phyloP scores from a whole-genome alignment of 176 grass and related monocot species.

The Elaeis guineensis region DNA sequence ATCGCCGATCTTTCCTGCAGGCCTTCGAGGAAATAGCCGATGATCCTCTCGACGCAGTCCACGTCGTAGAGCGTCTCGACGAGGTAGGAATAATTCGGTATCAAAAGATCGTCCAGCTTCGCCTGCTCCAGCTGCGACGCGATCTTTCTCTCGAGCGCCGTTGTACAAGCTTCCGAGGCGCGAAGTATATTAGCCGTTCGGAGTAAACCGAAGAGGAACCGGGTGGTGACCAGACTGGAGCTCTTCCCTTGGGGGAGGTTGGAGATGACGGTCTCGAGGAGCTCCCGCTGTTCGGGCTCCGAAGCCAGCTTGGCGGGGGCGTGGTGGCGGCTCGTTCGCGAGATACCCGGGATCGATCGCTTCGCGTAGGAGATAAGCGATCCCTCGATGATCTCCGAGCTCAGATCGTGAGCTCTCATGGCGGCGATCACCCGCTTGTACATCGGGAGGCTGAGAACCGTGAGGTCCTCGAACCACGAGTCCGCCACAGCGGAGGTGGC shows the following conservation, averaged over 20 bases:
- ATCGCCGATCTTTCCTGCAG: slow-evolving; percentile 13
- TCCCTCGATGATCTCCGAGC: slow-evolving; percentile 61
- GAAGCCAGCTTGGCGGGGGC: slow-evolving; percentile 7
- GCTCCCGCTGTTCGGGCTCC: slow-evolving; percentile 63
- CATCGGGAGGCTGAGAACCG: slow-evolving; percentile 44
- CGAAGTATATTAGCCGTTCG: slow-evolving; percentile 78
- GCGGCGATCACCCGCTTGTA: slow-evolving; percentile 73
- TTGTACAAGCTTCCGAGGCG: slow-evolving; percentile 54
- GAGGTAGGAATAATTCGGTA: slow-evolving; percentile 93
- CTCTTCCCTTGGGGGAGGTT: slow-evolving; percentile 74
- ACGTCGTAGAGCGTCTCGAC: slow-evolving; percentile 99
- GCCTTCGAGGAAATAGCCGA: slow-evolving; percentile 56
- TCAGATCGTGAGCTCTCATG: slow-evolving; percentile 65
- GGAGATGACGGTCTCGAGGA: slow-evolving; percentile 78
- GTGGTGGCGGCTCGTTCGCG: slow-evolving; percentile 45
- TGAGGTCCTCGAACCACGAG: slow-evolving; percentile 81
- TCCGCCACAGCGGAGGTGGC: slow-evolving; percentile 1
- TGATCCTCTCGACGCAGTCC: slow-evolving; percentile 73
- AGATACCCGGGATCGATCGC: slow-evolving; percentile 78
- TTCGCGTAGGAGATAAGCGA: slow-evolving; percentile 87
- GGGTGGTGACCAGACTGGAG: slow-evolving; percentile 42
- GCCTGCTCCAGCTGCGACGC: slow-evolving; percentile 69
- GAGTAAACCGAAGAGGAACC: slow-evolving; percentile 82
- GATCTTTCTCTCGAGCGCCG: slow-evolving; percentile 56
- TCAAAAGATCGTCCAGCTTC: slow-evolving; percentile 68